Conservation (phyloP, 306 rosid genomes). For the Inga oerstediana region DNA sequence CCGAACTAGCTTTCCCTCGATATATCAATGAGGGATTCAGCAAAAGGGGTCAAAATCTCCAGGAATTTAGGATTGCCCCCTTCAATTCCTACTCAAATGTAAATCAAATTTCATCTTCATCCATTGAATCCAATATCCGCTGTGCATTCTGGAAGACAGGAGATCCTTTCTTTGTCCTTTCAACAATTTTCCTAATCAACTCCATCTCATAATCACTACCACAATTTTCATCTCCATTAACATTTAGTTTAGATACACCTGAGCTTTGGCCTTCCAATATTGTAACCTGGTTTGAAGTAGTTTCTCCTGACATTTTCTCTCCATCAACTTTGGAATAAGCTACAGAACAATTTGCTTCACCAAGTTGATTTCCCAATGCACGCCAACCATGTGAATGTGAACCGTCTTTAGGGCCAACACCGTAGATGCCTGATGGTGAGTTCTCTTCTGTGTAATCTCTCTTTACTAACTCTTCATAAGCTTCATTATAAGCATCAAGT, state of each 20-base stretch:
- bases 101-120: conserved; percentile 49
- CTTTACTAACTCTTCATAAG: conserved; percentile 62
- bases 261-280: conserved; percentile 41
- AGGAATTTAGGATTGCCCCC: not conserved
- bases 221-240: conserved; percentile 48
- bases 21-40: not conserved
- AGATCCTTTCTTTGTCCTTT: conserved; percentile 84
- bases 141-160: conserved; percentile 76
- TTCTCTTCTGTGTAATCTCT: conserved; percentile 61
- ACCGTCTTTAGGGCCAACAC: conserved; percentile 33
- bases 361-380: conserved; percentile 32
- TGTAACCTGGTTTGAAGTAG: conserved; percentile 19
- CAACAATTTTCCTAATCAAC: conserved; percentile 87
- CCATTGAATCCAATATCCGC: conserved; percentile 57
- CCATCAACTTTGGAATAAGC: conserved; percentile 15
- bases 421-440: conserved; percentile 44
- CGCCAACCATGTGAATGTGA: conserved; percentile 19
- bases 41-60: not conserved
- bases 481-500: conserved; percentile 82
- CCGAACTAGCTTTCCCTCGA: not conserved
- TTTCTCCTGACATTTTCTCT: conserved; percentile 28
- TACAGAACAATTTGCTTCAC: conserved; percentile 28
- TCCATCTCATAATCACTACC: conserved; percentile 73
- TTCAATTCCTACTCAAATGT: conserved; percentile 41
- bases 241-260: conserved; percentile 36